A percentile compares a stretch with the other conserved stretches of the same genome.
These are phyloP conservation scores for Puya raimondii DNA, from an alignment of 176 grass and related monocot species.

Conservation along the genomic window DNA sequence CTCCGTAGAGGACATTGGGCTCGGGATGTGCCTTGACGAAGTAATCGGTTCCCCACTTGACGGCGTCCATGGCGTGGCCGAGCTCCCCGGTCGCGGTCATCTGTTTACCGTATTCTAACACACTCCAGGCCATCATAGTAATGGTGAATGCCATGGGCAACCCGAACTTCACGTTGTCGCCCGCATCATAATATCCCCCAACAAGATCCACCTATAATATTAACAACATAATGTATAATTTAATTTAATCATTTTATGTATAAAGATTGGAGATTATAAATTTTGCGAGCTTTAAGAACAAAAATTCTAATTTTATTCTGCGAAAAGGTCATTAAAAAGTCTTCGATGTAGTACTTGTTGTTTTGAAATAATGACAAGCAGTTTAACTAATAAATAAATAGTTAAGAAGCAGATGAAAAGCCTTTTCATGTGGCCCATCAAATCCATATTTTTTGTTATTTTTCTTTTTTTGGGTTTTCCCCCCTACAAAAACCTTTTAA, in stretches of 20 bases:
- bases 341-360: neutral
- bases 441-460: neutral
- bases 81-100: slow-evolving; percentile 69
- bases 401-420: neutral
- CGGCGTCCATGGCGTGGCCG: slow-evolving; percentile 66
- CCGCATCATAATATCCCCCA: slow-evolving; percentile 90
- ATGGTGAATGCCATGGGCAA: slow-evolving; percentile 96
- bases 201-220: slow-evolving; percentile 56
- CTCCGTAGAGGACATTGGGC: slow-evolving; percentile 68
- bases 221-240: too few relatives aligned
- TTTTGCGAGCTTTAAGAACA: neutral
- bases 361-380: too few relatives aligned
- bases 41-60: slow-evolving; percentile 94
- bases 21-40: slow-evolving; percentile 81
- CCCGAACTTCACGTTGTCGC: slow-evolving; percentile 96
- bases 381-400: too few relatives aligned
- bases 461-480: too few relatives aligned
- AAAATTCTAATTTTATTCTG: neutral
- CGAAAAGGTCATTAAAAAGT: neutral
- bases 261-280: too few relatives aligned
- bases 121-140: slow-evolving; percentile 96
- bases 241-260: too few relatives aligned
- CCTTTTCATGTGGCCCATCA: neutral
- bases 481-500: too few relatives aligned
- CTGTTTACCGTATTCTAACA: slow-evolving; percentile 72